phyloP scores from a whole-genome alignment of 306 rosid species.

The Canavalia gladiata region DNA sequence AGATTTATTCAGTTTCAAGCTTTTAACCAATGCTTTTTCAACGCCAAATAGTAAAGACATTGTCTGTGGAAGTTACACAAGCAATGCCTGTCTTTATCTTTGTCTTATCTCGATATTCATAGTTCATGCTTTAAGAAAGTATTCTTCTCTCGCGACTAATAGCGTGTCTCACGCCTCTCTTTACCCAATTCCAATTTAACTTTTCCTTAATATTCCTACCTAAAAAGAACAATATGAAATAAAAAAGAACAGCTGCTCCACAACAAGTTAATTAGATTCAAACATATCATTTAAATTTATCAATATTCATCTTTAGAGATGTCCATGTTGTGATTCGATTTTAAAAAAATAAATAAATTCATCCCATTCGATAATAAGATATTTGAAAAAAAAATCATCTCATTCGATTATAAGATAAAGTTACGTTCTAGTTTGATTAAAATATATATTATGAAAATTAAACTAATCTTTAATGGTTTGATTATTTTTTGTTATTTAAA shows the following conservation, averaged over 20 bases:
- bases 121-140: slow-evolving; percentile 43
- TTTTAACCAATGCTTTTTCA: slow-evolving; percentile 17
- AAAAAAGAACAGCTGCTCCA: slow-evolving; percentile 6
- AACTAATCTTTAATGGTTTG: too few relatives aligned
- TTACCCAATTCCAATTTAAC: slow-evolving; percentile 51
- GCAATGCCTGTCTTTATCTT: slow-evolving; percentile 35
- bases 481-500: too few relatives aligned
- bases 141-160: slow-evolving; percentile 30
- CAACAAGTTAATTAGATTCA: background rate
- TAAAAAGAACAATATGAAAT: slow-evolving; percentile 38
- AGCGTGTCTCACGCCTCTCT: slow-evolving; percentile 46
- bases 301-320: background rate
- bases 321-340: too few relatives aligned
- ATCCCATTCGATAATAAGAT: too few relatives aligned
- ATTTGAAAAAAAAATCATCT: too few relatives aligned
- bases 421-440: too few relatives aligned
- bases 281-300: background rate
- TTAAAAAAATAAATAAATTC: too few relatives aligned
- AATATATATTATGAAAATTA: too few relatives aligned
- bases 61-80: slow-evolving; percentile 22
- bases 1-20: background rate
- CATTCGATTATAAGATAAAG: too few relatives aligned
- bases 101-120: slow-evolving; percentile 31
- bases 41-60: slow-evolving; percentile 21
- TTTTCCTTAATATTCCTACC: slow-evolving; percentile 33